A percentile compares a stretch with the other conserved stretches of the same genome.
Conservation (phyloP, 257 asterid genomes). For the Solanum okadae region DNA sequence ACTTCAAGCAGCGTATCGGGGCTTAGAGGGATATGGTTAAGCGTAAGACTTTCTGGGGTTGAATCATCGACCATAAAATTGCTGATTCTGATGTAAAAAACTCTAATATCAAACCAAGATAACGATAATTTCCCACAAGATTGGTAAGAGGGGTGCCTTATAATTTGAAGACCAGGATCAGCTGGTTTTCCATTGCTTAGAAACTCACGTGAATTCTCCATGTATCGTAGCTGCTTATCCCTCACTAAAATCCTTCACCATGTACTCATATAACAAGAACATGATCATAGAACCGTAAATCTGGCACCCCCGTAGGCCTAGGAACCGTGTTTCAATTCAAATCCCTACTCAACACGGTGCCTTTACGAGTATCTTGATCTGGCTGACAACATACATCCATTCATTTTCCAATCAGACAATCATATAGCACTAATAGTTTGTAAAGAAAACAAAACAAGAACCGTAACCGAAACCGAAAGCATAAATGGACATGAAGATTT, state of each 20-base stretch:
- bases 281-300: constrained; percentile 16
- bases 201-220: constrained; percentile 40
- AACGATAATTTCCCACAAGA: constrained; percentile 25
- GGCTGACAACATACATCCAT: background rate
- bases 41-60: constrained; percentile 62
- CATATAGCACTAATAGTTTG: background rate
- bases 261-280: background rate
- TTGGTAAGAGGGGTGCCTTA: constrained; percentile 44
- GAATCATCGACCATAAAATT: constrained; percentile 52
- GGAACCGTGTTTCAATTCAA: constrained; percentile 19
- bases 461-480: background rate
- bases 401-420: background rate
- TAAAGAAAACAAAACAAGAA: constrained; percentile 3
- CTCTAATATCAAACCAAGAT: constrained; percentile 50
- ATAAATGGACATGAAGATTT: constrained; percentile 9
- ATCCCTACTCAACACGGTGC: background rate
- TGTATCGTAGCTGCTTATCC: constrained; percentile 16
- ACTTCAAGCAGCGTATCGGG: constrained; percentile 72
- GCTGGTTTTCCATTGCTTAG: constrained; percentile 41
- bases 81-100: constrained; percentile 74
- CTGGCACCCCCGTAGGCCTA: background rate
- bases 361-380: background rate
- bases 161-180: constrained; percentile 46
- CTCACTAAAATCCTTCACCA: constrained; percentile 13
- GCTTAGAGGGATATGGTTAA: constrained; percentile 56